Evolutionary conservation across 1,284 basidiomycete species (phyloP), one percentile per base, ranked within the genome.

Genomic region (Peniophora sp.): DNA sequence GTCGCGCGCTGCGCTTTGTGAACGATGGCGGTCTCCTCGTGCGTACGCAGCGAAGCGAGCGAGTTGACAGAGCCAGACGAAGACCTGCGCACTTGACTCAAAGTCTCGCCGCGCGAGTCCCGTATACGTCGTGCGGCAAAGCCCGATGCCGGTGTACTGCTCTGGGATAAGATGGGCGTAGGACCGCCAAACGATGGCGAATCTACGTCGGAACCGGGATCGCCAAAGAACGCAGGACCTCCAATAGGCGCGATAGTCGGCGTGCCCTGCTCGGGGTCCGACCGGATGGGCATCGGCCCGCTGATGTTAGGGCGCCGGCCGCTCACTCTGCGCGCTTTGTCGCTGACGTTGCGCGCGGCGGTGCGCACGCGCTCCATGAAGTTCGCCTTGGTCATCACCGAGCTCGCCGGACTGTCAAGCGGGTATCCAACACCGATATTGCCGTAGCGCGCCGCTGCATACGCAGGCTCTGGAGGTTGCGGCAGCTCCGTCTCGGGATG

Each of bases 261-360:
- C 38, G 38, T 17, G 16, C 38, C 25, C 57, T 53, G n/a, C 49
- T 50, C 10, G 23, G 44, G 23, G 44, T 32, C 27, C 27, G 44
- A n/a, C 55, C 53, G 11, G 41, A 54, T 48, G 19, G 56, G 64
- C 12, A 76, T 69, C 2, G 79, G 81, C 55, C 73, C 68, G 35
- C 79, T 74, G 53, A 85, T 81, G 38, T 69, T 66, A 6, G 76
- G 76, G 35, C 73, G 72, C 44, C 63, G 63, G 34, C 62, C 38
- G 38, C 38, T 41, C 8, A n/a, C 55, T 45, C 67, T 69, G 47
- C 63, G 63, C 39, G 66, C 68, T 10, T 69, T 79, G 58, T 80
- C 74, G 67, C 85, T 86, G 52, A 86, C 83, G 45, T 78, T 74
- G 51, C 85, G 72, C 34, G 82, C 78, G 8, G 82, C 82, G 45